Base-by-base conservation (phyloP, 495 filamentous ascomycete species). In the Aspergillus cristatus region DNA sequence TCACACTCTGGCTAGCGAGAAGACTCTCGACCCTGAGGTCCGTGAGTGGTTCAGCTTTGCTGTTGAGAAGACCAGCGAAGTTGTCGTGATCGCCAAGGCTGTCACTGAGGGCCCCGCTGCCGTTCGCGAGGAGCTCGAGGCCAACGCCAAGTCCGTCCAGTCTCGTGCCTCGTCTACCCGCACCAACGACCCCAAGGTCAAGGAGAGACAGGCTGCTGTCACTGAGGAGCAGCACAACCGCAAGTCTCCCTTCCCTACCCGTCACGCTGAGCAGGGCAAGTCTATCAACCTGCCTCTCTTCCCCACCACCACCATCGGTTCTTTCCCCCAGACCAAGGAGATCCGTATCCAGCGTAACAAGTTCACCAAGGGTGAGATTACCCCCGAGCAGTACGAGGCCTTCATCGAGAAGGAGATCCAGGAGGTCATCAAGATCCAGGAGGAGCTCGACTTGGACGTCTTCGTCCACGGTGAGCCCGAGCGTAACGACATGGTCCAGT, bases 401-500 rank as follows among this genome's bases (percentile, higher is more conserved):
- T 98, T 97, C 75, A 98, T 98, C 50, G 82, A 95, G 75, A 81
- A 90, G 73, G 93, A 98, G 75, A 98, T 98, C 60, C 65, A 84
- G 53, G 77, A 86, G 32, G 84, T 87, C 55, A 74, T 98, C 67
- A 82, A 85, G 72, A 84, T 97, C 67, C 91, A 98, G 73, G 89
- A 97, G 51, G 90, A 94, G 70, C 89, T 98, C 48, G 86, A 76
- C 58, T 81, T 98, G 14, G 91, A 97, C 54, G 93, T 98, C 55
- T 82, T 84, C 57, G 91, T 98, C 43, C 91, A 98, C 71, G 91
- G 91, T 57, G 91, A 98, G 74, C 90, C 91, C 35, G 91, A 98
- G 76, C 86, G 91, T 65, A 97, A 97, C 68, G 91, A 98, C 79
- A 98, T 98, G 91, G 91, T 98, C 28, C 91, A 98, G 67, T 98